Evolutionary conservation across 345 rosid species (phyloP), one percentile per base, ranked within the genome.

Genomic region (Moringa oleifera): DNA sequence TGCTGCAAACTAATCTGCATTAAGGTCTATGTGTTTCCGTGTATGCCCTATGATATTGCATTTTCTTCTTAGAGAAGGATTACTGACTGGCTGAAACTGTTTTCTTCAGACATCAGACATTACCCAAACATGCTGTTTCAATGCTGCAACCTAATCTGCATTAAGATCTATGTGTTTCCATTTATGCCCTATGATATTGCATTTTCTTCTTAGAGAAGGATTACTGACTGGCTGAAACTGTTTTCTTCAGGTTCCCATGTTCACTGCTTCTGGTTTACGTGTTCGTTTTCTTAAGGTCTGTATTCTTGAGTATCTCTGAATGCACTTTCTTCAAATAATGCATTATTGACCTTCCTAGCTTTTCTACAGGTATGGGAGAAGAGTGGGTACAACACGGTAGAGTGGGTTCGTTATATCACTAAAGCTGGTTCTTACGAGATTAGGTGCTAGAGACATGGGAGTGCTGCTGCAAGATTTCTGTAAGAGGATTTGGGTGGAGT

Each of bases 371-470:
- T 95, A 13, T 95, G 99, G 99, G 98, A 95, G 80, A 91, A 95
- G 86, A 95, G 96, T 47, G 99, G 99, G 23, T 91, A 91, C 80
- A 95, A 84, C 82, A 95, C 99, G 0, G 96, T 95, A 9, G 98
- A 95, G 71, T 91, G 99, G 98, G 99, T 89, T 67, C 89, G 98
- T 15, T 89, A 95, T 65, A 95, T 95, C 25, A 91, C 97, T 8
- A 95, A 91, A 73, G 99, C 98, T 0, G 99, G 99, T 19, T 91
- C 99, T 2, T 95, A 89, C 11, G 99, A 95, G 89, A 79, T 95
- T 74, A 87, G 99, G 81, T 85, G 96, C 89, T 91, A 83, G 74
- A 66, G 63, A 50, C 55, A 47, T n/a, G 54, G 18, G 36, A 47
- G 51, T 68, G 25, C 67, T 63, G n/a, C 51, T 12, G 37, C 7